Percentiles rank a stretch among this genome's conserved stretches.
phyloP scores from a whole-genome alignment of 192 early-diverging fungal genomes.

The Coemansia furcata region DNA sequence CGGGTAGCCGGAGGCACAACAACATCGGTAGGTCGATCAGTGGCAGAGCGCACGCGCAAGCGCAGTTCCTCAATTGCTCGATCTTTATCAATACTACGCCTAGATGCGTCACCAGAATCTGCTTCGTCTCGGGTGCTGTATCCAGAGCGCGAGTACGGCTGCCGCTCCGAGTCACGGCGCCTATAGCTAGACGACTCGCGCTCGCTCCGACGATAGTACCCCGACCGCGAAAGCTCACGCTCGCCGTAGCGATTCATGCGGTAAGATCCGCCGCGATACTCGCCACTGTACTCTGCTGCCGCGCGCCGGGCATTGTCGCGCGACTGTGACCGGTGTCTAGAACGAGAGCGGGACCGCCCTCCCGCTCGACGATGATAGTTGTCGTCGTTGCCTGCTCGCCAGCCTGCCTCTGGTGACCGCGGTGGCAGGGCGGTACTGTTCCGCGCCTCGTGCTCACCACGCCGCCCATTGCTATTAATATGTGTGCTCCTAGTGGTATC shows the following conservation, averaged over 20 bases:
- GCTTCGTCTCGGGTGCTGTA: conserved; percentile 17
- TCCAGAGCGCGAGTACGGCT: conserved; percentile 18
- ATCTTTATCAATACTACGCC: conserved; percentile 43
- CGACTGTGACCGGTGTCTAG: conserved; percentile 12
- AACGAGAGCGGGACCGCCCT: conserved; percentile 22
- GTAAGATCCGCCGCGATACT: conserved; percentile 24
- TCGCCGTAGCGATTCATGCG: conserved; percentile 26
- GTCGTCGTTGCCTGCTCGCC: conserved; percentile 10
- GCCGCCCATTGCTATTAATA: background rate
- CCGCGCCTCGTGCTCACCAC: conserved; percentile 15
- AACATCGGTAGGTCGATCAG: conserved; percentile 14
- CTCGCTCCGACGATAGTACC: conserved; percentile 33
- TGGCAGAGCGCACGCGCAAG: conserved; percentile 26
- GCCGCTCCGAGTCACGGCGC: conserved; percentile 33
- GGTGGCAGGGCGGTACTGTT: background rate
- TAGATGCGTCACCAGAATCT: conserved; percentile 15
- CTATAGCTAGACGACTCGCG: conserved; percentile 35
- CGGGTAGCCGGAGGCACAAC: background rate
- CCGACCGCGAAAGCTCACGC: background rate
- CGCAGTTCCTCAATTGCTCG: conserved; percentile 48
- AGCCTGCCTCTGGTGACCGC: conserved; percentile 8
- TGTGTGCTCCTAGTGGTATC: conserved; percentile 5
- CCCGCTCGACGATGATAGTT: background rate
- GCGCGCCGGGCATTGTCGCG: conserved; percentile 14
- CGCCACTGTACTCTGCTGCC: conserved; percentile 10